Base-by-base conservation (phyloP, 2,329 filamentous ascomycete species). In the Paraphaeosphaeria sporulosa region DNA sequence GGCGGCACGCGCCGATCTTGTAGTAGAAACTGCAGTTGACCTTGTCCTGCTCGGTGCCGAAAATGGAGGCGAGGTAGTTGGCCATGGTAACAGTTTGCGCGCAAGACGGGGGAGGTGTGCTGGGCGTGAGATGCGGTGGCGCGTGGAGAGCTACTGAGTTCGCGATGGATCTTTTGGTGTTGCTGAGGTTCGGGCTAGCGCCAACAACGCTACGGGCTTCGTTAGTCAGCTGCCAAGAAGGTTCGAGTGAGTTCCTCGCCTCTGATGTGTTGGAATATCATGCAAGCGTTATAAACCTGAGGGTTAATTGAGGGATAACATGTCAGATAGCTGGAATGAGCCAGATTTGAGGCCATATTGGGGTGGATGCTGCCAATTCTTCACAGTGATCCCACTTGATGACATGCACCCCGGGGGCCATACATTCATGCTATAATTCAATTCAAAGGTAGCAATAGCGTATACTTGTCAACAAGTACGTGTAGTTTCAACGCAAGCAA, bases 21-120 rank as follows among this genome's bases (percentile, higher is more conserved):
- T 97, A 94, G 89, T 99, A 99, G 88, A 99, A 99, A 59, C 91
- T 95, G 87, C 95, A 97, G 87, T 98, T 97, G 84, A 97, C 94
- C 70, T 84, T 99, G 89, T 99, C 95, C 81, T 98, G 95, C 86
- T 99, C 95, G 32, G 95, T 99, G 76, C 95, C 95, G 86, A 99
- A 99, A 83, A 99, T 99, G 78, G 93, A 97, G 75, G 95, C 95
- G 79, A 99, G 91, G 79, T 97, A 98, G 85, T 97, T 97, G 76
- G 94, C 94, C 94, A 97, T 97, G 76, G 30, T 82, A 61, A 48
- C 36, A 56, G 59, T 55, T 40, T 43, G 30, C 42, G 43, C 48
- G 42, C 13, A 17, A 13, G 48, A 17, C 38, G 9, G 19, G 3
- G 38, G 36, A 34, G 25, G 19, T 38, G 25, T 23, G 15, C 19